Base-by-base conservation (phyloP, 1,284 basidiomycete species). In the Puccinia coronata region DNA sequence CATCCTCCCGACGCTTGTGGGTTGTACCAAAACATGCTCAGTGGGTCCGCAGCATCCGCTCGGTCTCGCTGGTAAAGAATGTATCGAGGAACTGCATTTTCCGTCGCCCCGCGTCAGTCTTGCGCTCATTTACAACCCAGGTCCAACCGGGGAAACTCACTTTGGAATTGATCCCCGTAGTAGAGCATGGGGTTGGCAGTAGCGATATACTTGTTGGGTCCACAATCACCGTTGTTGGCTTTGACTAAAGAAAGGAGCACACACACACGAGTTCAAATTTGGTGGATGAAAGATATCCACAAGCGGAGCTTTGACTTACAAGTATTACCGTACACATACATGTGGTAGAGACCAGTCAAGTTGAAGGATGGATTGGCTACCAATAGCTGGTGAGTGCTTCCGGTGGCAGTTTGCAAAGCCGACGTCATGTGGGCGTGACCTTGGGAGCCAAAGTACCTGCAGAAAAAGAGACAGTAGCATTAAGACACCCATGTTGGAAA, bases 21-120 rank as follows among this genome's bases (percentile, higher is more conserved):
- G 86, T 98, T 89, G 87, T 98, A 99, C 94, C 95, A 99, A 89
- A 99, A 96, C 94, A 99, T 96, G 85, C 91, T 91, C 90, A 92
- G 94, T 0, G 96, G 96, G 83, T 99, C 96, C 25, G 92, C 88
- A 0, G 94, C 92, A 85, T 98, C 96, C 49, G 85, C 84, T 84
- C 92, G 93, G 86, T 99, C 96, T 82, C 96, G 93, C 87, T 99
- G 96, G 90, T 92, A 95, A 75, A 99, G 90, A 20, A 91, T 89
- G 86, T 92, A 96, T 83, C 88, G 87, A 16, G 96, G 93, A 82
- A 86, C 83, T 74, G 23, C 2, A 12, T 51, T 43, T 36, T 39
- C 28, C 20, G 36, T n/a, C 9, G 43, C 8, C 14, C 36, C 51
- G 31, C 39, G 59, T 47, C 43, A 78, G 61, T 49, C 28, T 34